Percentiles rank a stretch among this genome's conserved stretches.
Conservation (phyloP, 2,329 filamentous ascomycete genomes). For the Sphaerulina musiva region DNA sequence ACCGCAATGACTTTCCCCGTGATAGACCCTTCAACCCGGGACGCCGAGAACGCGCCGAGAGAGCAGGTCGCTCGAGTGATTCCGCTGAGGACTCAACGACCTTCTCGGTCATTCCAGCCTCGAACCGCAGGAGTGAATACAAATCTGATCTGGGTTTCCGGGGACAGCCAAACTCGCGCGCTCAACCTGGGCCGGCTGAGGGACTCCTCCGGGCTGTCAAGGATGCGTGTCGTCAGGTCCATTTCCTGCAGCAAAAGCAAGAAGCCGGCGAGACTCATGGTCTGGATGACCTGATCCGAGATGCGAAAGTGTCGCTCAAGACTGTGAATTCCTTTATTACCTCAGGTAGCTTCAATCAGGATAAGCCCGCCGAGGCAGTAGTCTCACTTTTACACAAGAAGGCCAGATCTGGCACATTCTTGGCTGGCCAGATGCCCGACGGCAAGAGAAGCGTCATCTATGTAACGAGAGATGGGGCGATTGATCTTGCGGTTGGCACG, state of each 20-base stretch:
- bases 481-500: constrained; percentile 11
- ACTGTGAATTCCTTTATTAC: constrained; percentile 13
- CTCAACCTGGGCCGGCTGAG: constrained; percentile 2
- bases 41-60: constrained; percentile 1
- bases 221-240: constrained; percentile 16
- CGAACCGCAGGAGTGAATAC: not conserved
- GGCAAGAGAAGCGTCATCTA: constrained; percentile 16
- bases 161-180: constrained; percentile 4
- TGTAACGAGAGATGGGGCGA: constrained; percentile 10
- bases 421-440: constrained; percentile 5
- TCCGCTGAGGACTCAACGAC: not conserved
- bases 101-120: constrained; percentile 2
- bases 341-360: constrained; percentile 17
- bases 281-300: constrained; percentile 11
- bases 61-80: not conserved
- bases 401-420: constrained; percentile 17
- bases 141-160: not conserved
- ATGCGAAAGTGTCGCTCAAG: constrained; percentile 10
- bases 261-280: constrained; percentile 14
- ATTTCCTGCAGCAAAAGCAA: constrained; percentile 18
- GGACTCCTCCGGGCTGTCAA: constrained; percentile 15
- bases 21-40: constrained; percentile 1
- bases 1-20: not conserved
- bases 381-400: constrained; percentile 17
- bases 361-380: constrained; percentile 17